Base-by-base conservation (phyloP, 345 rosid species). In the Salix viminalis region DNA sequence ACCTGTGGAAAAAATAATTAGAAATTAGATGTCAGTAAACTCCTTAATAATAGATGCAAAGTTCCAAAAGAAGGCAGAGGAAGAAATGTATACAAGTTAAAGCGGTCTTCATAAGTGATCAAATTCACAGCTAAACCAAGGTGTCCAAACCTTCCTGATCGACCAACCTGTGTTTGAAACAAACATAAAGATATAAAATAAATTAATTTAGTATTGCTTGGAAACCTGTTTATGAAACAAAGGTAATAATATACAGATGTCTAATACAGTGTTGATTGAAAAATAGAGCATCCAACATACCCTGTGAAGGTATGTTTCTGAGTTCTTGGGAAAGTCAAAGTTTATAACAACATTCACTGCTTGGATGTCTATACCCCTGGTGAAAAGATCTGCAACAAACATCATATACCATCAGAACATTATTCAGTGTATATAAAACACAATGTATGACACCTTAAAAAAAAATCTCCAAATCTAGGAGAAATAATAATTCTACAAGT, bases 91-190 rank as follows among this genome's bases (percentile, higher is more conserved):
- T 88, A 96, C 99, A 96, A 85, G 88, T 96, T 96, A 86, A 94
- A 96, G 76, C 99, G 98, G 83, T 96, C 99, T 86, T 96, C 99
- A 54, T 90, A 96, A 44, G 99, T 96, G 79, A 96, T 93, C 89
- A 96, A 85, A 88, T 96, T 96, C 88, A 96, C 99, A 76, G 99
- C 99, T 74, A 96, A 79, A n/a, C 99, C 99, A 52, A 96, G 99
- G 86, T 96, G 99, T 62, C 99, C 99, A 84, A 92, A 96, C 79
- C 99, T 92, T 86, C 98, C 99, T 28, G 99, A 96, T 73, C 98
- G 92, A 69, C 99, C 99, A 76, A 96, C 98, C 99, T 94, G 86
- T 44, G 67, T 48, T 67, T 37, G 32, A 71, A 15, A 73, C 26
- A 34, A 54, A 67, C 41, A 69, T 30, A 52, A 71, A 56, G 54